Conservation (phyloP, 257 asterid genomes). For the Solanum acaule region DNA sequence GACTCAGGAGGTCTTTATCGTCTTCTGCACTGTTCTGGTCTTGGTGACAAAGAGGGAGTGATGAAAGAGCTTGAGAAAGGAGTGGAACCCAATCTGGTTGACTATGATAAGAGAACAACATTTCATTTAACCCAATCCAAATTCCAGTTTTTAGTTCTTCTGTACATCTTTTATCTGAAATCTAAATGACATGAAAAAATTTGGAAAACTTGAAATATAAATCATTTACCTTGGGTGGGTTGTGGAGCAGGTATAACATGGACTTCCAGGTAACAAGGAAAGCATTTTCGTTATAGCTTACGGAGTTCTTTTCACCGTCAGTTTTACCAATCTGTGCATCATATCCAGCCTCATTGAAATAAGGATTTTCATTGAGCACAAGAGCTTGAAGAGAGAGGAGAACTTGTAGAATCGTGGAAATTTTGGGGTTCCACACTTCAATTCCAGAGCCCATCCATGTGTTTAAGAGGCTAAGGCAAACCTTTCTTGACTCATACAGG, state of each 20-base stretch:
- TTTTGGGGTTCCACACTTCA: no score
- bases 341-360: no score
- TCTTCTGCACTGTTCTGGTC: constrained; percentile 45
- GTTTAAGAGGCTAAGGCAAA: no score
- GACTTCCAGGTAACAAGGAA: constrained; percentile 56
- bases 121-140: constrained; percentile 23
- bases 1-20: constrained; percentile 42
- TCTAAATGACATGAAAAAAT: background rate
- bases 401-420: no score
- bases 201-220: background rate
- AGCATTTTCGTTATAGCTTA: no score
- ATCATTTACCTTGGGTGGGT: constrained; percentile 69
- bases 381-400: no score
- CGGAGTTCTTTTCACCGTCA: no score
- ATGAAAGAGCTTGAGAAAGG: constrained; percentile 41
- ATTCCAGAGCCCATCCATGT: no score
- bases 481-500: constrained; percentile 18
- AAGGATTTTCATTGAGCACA: no score
- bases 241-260: constrained; percentile 66
- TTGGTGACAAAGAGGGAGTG: constrained; percentile 56
- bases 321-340: no score
- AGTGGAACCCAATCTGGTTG: constrained; percentile 36
- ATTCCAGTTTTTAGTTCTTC: background rate
- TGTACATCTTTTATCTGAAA: background rate
- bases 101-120: constrained; percentile 59